phyloP scores from a whole-genome alignment of 2,329 filamentous ascomycete species.

The Aureobasidium subglaciale region DNA sequence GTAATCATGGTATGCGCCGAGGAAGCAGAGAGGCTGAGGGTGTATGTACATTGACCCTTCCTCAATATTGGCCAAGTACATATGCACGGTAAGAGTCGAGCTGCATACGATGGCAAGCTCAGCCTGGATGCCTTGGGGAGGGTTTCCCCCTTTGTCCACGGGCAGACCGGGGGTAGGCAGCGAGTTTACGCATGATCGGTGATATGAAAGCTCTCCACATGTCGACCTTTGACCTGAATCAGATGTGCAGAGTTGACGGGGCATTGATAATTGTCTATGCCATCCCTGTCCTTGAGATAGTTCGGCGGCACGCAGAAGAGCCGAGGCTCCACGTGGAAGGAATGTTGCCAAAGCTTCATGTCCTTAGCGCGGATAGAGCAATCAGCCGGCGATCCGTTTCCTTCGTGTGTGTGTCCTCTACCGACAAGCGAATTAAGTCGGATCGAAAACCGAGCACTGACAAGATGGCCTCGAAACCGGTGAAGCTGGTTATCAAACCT shows the following conservation, averaged over 20 bases:
- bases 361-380: not conserved
- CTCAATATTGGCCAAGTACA: constrained; percentile 7
- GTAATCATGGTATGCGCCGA: not conserved
- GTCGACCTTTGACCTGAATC: not conserved
- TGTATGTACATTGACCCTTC: too few relatives aligned
- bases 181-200: not conserved
- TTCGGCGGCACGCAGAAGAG: not conserved
- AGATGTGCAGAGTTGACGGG: not conserved
- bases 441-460: not conserved
- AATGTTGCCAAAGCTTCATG: constrained; percentile 9
- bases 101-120: not conserved
- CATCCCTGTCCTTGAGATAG: not conserved
- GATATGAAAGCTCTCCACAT: not conserved
- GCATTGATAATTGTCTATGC: not conserved
- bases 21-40: constrained; percentile 2
- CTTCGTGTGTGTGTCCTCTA: not conserved
- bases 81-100: not conserved
- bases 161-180: not conserved
- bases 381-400: not conserved
- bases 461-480: constrained; percentile 33
- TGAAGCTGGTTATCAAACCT: constrained; percentile 39
- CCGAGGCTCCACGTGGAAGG: constrained; percentile 4
- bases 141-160: not conserved
- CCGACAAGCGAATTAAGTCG: not conserved
- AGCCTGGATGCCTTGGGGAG: constrained; percentile 3